Evolutionary conservation across 257 asterid species (phyloP).

Genomic region (Solanum sparsipilum): DNA sequence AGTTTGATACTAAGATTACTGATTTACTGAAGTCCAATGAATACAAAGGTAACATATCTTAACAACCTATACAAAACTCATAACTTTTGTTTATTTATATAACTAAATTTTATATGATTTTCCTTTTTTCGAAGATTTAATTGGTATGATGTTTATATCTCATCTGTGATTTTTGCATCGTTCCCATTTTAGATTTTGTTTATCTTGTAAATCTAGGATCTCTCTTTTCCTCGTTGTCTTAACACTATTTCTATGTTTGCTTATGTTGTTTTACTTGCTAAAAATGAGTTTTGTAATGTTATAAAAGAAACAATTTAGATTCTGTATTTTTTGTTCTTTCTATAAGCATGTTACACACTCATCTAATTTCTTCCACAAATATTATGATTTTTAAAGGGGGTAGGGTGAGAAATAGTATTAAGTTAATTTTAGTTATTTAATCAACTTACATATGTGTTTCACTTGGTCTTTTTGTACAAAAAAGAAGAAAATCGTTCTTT

Average conservation of each 20-base stretch:
- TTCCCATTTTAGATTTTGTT: too few species aligned
- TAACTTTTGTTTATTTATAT: too few species aligned
- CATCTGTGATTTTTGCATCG: too few species aligned
- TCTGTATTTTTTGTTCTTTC: neutral
- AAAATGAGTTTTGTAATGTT: neutral
- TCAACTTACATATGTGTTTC: neutral
- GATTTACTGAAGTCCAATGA: neutral
- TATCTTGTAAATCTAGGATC: too few species aligned
- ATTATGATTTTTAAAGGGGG: neutral
- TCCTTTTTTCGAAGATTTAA: too few species aligned
- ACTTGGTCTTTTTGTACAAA: neutral
- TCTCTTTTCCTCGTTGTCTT: too few species aligned
- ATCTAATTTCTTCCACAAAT: neutral
- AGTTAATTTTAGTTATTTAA: neutral
- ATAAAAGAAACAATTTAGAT: neutral
- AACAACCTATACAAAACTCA: too few species aligned
- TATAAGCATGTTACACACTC: neutral
- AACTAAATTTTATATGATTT: neutral
- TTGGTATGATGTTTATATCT: neutral
- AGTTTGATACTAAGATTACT: neutral
- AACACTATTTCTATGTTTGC: too few species aligned
- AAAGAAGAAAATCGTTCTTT: neutral
- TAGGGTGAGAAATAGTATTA: neutral
- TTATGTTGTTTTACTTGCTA: too few species aligned
- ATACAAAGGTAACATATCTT: neutral